Evolutionary conservation across 495 filamentous ascomycete species (phyloP).

Genomic region (Xylaria intraflava): DNA sequence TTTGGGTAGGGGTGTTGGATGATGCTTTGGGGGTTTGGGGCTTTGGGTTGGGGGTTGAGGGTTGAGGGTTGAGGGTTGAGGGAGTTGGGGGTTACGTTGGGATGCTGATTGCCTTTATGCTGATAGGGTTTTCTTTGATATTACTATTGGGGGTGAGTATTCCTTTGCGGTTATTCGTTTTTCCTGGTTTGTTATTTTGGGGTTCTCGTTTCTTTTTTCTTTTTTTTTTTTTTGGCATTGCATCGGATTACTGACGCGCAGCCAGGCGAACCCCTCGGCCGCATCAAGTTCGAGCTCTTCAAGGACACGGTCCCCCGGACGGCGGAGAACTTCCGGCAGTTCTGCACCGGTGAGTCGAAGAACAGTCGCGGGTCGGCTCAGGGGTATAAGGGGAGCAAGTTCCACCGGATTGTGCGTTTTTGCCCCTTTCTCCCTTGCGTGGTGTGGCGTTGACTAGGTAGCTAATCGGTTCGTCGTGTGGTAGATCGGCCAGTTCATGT

Average conservation of each 20-base stretch:
- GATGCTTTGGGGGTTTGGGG: too few relatives aligned
- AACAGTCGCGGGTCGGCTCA: slow-evolving; percentile 71
- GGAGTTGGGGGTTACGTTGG: not conserved
- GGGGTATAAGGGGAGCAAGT: slow-evolving; percentile 91
- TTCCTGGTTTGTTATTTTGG: too few relatives aligned
- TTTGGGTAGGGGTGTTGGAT: too few relatives aligned
- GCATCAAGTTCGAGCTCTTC: slow-evolving; percentile 92
- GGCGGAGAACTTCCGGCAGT: slow-evolving; percentile 94
- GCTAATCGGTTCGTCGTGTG: not conserved
- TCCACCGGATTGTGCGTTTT: slow-evolving; percentile 80
- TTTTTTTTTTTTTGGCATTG: not conserved
- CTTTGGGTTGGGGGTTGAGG: too few relatives aligned
- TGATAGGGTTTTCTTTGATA: slow-evolving; percentile 80
- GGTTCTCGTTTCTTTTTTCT: not conserved
- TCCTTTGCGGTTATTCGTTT: not conserved
- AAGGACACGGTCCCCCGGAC: slow-evolving; percentile 76
- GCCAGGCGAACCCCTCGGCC: slow-evolving; percentile 80
- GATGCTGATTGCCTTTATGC: not conserved
- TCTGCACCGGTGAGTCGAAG: slow-evolving; percentile 92
- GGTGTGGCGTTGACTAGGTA: not conserved
- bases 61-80: too few relatives aligned
- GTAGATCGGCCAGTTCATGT: slow-evolving; percentile 95
- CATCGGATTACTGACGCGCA: not conserved
- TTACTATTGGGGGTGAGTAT: slow-evolving; percentile 73
- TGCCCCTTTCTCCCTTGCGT: not conserved